Evolutionary conservation across 441 rosid species (phyloP), one percentile per base, ranked within the genome.

Genomic region (Arabidopsis hybrid): DNA sequence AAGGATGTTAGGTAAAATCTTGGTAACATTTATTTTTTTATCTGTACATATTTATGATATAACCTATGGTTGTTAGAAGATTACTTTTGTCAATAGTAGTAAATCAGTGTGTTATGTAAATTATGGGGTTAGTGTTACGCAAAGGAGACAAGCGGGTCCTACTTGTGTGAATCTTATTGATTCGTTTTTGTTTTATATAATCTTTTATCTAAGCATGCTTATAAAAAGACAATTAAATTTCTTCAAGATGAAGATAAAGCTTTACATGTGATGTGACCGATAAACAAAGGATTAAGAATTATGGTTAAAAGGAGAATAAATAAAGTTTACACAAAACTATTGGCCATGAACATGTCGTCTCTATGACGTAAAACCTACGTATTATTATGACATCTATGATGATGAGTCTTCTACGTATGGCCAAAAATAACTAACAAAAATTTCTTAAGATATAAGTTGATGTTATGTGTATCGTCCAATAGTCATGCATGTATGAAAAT

Each of bases 51-150:
- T 58, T 8, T 76, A 49, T 21, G 32, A 36, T 67, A 61, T 78
- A 60, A 53, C 53, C 36, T 71, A 43, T 77, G 77, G 73, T 77
- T 52, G 76, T 65, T 71, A 72, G 63, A 65, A 35, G 5, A 35
- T 71, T 77, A 59, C 63, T 31, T 31, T 71, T 71, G 58, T 64
- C 6, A 64, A 75, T 52, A 60, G 73, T 59, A 70, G 73, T 59
- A 70, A 76, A 12, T 65, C 45, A 35, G 35, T 40, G 76, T 71
- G 76, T 42, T 35, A 76, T 87, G 88, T 79, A 55, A 72, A 74
- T 65, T 31, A 9, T 18, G 49, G 57, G 45, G 3, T 49, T 58
- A 40, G 76, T 49, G 58, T 76, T 76, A 71, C 67, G 50, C 45
- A 71, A 46, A 70, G 21, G 68, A 65, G 68, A 77, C 76, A 71